Conservation (phyloP, 176 grass and related monocot genomes). For the Saccharum officinarum region DNA sequence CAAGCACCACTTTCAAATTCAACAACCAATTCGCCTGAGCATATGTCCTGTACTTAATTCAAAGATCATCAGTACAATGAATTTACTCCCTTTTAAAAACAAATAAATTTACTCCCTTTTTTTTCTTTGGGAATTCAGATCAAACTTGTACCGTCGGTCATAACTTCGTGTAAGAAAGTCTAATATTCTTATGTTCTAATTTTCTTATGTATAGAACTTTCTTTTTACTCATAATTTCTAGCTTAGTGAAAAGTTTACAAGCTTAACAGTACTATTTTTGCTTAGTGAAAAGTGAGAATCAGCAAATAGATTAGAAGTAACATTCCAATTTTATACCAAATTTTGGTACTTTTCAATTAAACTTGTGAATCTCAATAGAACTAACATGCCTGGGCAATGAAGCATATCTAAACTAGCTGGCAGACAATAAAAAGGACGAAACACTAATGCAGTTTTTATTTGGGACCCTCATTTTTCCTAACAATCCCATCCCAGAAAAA, state of each 20-base stretch:
- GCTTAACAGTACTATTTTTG: background rate
- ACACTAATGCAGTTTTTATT: background rate
- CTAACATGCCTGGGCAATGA: background rate
- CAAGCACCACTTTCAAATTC: background rate
- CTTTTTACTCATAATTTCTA: too few relatives aligned
- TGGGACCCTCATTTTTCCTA: background rate
- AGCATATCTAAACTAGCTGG: background rate
- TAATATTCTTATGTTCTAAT: too few relatives aligned
- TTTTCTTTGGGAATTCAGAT: background rate
- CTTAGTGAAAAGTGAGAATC: background rate
- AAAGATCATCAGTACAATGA: background rate
- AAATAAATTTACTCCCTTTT: background rate
- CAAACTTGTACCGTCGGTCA: background rate
- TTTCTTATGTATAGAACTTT: too few relatives aligned
- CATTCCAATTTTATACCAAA: background rate
- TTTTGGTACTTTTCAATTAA: background rate
- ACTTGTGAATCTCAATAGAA: background rate
- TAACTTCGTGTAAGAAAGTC: too few relatives aligned
- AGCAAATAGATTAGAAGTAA: background rate
- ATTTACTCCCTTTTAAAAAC: background rate
- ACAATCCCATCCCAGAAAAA: conserved; percentile 3
- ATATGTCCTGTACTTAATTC: background rate
- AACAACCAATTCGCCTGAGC: background rate
- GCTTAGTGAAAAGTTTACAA: too few relatives aligned
- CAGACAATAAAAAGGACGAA: too few relatives aligned